Evolutionary conservation across 2,329 filamentous ascomycete genomes (phyloP), one percentile per base, ranked within the genome.

Genomic region (Claviceps sp.): DNA sequence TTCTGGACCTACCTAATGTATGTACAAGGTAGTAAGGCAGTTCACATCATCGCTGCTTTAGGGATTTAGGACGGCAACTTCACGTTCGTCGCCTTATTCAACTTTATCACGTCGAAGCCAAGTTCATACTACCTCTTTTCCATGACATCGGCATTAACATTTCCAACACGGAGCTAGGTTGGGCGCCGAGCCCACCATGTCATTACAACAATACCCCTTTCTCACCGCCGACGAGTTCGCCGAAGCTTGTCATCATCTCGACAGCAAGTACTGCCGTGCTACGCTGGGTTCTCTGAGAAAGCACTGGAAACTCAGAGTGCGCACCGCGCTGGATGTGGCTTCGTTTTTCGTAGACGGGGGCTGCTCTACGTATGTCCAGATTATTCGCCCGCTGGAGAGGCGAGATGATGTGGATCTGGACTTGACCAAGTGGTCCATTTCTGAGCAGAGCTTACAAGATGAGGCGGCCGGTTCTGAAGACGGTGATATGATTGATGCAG

Each of bases 151-250:
- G 26, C 26, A 29, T 29, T 29, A 8, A 29, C 26, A 29, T 29
- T 2, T 8, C 26, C 26, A 29, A 4, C 9, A 23, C 4, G 5
- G 9, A 22, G 11, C 11, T 11, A 13, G n/a, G 9, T 20, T 9
- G n/a, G n/a, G 11, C 11, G 43, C 23, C 11, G 13, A 29, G 43
- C 43, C 16, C 26, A 53, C 26, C 45, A 69, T 69, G 65, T 69
- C 69, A 13, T 75, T 79, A 59, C 58, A 65, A 53, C 68, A 72
- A 49, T 88, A 83, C 61, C 84, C 84, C 6, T 78, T 76, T 53
- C 72, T 88, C 29, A 76, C 68, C 11, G 60, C 67, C 11, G 73
- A 79, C 42, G 83, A 87, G 61, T 88, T 88, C 56, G 67, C 77
- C 50, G 74, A 80, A 60, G 78, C 75, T 51, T 87, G 84, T 64